These are phyloP conservation scores for Claviceps humidiphila DNA, from an alignment of 2,329 filamentous ascomycete genomes.

Conservation along the genomic window DNA sequence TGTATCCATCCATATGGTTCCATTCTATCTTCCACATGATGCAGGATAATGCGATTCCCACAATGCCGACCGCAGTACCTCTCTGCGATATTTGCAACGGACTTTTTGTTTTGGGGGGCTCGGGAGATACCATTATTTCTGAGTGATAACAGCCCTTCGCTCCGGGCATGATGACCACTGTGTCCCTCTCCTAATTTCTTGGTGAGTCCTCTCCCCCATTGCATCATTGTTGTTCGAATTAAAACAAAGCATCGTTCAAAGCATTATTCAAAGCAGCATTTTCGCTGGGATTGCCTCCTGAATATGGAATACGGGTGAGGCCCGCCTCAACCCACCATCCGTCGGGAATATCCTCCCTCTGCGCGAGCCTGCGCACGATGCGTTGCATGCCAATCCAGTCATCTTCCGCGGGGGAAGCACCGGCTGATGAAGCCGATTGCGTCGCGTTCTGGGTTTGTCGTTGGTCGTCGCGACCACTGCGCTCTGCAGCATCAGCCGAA, in stretches of 20 bases:
- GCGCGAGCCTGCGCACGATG: conserved; percentile 57
- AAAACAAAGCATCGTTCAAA: neutral
- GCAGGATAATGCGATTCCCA: neutral
- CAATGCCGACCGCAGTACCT: too few relatives aligned
- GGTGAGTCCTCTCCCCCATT: neutral
- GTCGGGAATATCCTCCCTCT: conserved; percentile 64
- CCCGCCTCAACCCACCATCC: conserved; percentile 69
- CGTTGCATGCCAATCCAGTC: conserved; percentile 50
- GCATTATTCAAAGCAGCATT: too few relatives aligned
- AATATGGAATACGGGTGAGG: conserved; percentile 43
- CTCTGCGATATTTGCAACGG: neutral
- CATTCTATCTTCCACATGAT: neutral
- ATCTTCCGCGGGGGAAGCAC: conserved; percentile 20
- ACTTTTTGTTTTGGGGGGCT: neutral
- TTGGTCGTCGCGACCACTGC: neutral
- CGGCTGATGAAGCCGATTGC: neutral
- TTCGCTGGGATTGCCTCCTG: conserved; percentile 10
- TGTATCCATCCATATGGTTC: neutral
- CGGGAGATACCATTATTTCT: neutral
- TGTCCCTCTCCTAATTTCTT: neutral
- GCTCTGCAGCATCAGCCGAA: neutral
- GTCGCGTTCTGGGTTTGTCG: neutral
- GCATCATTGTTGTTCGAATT: neutral
- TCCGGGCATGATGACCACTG: neutral
- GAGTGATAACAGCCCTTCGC: too few relatives aligned